These are phyloP conservation scores for Talaromyces sp. DNA, from an alignment of 2,329 filamentous ascomycete genomes.

Conservation along the genomic window DNA sequence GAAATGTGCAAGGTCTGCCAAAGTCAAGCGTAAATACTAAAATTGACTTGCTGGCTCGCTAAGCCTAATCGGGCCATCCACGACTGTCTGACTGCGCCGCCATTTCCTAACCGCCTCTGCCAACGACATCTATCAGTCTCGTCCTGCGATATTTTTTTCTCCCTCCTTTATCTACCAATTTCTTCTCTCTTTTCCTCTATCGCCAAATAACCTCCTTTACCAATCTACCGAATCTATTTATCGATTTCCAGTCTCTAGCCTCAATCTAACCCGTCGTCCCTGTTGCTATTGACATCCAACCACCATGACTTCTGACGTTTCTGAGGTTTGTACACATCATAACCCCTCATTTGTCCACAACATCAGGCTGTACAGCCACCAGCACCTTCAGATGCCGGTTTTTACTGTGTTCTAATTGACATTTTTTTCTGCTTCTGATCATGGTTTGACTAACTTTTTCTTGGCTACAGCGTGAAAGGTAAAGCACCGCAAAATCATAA, in stretches of 20 bases:
- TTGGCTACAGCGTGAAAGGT: slow-evolving; percentile 62
- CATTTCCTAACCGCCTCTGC: slow-evolving; percentile 9
- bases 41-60: neutral
- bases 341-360: slow-evolving; percentile 22
- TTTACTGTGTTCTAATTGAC: slow-evolving; percentile 18
- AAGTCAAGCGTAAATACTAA: neutral
- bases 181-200: neutral
- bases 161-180: neutral
- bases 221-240: neutral
- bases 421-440: neutral
- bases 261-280: neutral
- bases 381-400: slow-evolving; percentile 21
- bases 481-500: slow-evolving; percentile 36
- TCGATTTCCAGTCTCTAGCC: neutral
- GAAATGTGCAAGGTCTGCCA: neutral
- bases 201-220: neutral
- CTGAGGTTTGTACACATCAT: slow-evolving; percentile 52
- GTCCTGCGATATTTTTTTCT: slow-evolving; percentile 10
- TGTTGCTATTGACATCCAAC: slow-evolving; percentile 18
- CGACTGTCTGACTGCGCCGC: slow-evolving; percentile 5
- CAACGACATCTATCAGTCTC: slow-evolving; percentile 6
- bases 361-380: slow-evolving; percentile 16
- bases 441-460: slow-evolving; percentile 33
- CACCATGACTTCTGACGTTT: slow-evolving; percentile 61
- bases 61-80: slow-evolving; percentile 2